Evolutionary conservation across 2,329 filamentous ascomycete genomes (phyloP), one percentile per base, ranked within the genome.

Genomic region (Tolypocladium tundrense): DNA sequence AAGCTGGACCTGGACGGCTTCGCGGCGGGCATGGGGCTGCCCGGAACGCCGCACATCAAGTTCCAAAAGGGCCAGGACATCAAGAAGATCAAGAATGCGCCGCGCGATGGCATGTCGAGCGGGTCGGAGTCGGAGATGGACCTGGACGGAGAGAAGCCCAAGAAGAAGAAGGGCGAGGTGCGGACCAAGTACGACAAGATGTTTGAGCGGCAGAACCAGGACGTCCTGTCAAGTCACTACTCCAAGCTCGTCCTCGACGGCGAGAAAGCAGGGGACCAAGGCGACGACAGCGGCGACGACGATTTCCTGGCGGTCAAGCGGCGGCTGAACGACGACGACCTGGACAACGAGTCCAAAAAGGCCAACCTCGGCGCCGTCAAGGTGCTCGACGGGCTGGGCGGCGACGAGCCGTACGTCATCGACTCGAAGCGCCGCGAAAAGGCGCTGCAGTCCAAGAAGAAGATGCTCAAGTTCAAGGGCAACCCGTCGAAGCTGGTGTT

Each of bases 361-460:
- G 77, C 76, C 3, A 73, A 72, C 27, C 71, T 71, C 57, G 65
- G 69, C 42, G 74, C 72, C 4, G 72, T 74, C 31, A 88, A 86
- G 72, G 79, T 86, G 2, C 79, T 97, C 54, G 74, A 82, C 43
- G 80, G 87, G 1, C 79, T 88, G 14, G 86, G 87, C 50, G 86
- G 87, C 61, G 84, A 88, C 54, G 84, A 88, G 35, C 84, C 90
- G 2, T 79, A 96, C 51, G 77, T 96, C 24, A 85, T 99, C 61
- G 94, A 99, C 76, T 96, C 91, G 14, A 95, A 97, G 72, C 90
- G 94, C 31, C 87, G 91, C 64, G 93, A 96, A 75, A 97, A 97
- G 76, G 82, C 96, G n/a, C 83, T 97, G 63, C 88, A 88, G 68
- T 95, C 90, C 24, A 97, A 97, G 80, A 96, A 96, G 80, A 89